Base-by-base conservation (phyloP, 1,284 basidiomycete species). In the Afroboletus lepidellus region DNA sequence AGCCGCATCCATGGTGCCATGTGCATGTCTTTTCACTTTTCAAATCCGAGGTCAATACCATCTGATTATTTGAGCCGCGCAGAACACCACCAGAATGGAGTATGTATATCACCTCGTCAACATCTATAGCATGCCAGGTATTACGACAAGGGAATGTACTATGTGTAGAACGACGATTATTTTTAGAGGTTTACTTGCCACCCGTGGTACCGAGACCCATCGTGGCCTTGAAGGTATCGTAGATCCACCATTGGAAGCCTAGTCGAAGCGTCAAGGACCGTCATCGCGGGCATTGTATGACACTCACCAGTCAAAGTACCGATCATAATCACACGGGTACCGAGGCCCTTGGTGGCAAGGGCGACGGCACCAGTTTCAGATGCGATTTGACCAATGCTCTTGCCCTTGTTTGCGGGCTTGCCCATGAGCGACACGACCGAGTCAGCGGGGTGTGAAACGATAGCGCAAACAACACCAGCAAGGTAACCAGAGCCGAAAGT, bases 221-320 rank as follows among this genome's bases (percentile, higher is more conserved):
- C 50, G 84, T 68, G 27, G 80, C 58, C 78, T 91, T 92, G 81
- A 90, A 91, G 48, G 79, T 74, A 65, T 91, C 88, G 69, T 91
- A 91, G 71, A 91, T 91, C 88, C 88, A 91, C 88, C 88, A 91
- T 77, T 91, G 88, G 86, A 91, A 90, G 64, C 88, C 78, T 68
- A 3, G n/a, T n/a, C n/a, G 59, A 50, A 50, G 18, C 8, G 36
- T 58, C 3, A 60, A 46, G n/a, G n/a, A n/a, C n/a, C n/a, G n/a
- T n/a, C n/a, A n/a, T n/a, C n/a, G n/a, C n/a, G n/a, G n/a, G n/a
- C n/a, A n/a, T n/a, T n/a, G n/a, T n/a, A 18, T 8, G 59, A 91
- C 2, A 66, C 73, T 52, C 58, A 74, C 77, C 85, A 62, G 85
- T 88, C 60, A 88, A 74, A 43, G 87, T 87, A 79, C 83, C 83